These are phyloP conservation scores for Starmerella tilneyi DNA, from an alignment of 805 yeast species.

Conservation along the genomic window DNA sequence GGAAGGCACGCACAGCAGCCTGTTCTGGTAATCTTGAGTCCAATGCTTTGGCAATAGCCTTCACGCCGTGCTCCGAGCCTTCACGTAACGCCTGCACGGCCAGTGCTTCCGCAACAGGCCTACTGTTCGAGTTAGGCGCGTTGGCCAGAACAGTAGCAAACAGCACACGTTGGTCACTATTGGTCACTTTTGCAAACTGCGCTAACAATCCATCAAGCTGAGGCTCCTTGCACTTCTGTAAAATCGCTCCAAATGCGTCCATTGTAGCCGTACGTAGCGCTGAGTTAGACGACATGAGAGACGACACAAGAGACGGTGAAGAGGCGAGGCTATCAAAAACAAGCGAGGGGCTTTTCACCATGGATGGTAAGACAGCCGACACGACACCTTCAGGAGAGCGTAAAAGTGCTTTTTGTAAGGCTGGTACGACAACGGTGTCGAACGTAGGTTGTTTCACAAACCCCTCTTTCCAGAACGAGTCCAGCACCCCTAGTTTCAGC, in stretches of 20 bases:
- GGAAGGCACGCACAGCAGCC: conserved; percentile 29
- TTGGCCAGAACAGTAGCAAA: conserved; percentile 39
- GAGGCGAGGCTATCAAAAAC: conserved; percentile 37
- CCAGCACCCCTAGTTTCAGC: conserved; percentile 17
- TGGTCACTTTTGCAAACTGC: conserved; percentile 47
- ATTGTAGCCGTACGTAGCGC: conserved; percentile 45
- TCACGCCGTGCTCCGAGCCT: conserved; percentile 56
- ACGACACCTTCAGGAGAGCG: conserved; percentile 70
- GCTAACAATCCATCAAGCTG: conserved; percentile 47
- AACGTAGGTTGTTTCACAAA: conserved; percentile 35
- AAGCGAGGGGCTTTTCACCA: conserved; percentile 35
- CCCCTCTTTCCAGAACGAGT: conserved; percentile 7
- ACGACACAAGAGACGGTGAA: conserved; percentile 41
- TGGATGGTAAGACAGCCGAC: conserved; percentile 41
- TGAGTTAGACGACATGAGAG: conserved; percentile 62
- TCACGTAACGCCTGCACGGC: conserved; percentile 57
- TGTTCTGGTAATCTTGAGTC: conserved; percentile 25
- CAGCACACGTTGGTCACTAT: conserved; percentile 54
- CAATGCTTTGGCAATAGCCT: conserved; percentile 41
- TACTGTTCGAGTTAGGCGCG: conserved; percentile 7
- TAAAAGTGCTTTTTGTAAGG: conserved; percentile 60
- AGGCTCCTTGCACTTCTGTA: conserved; percentile 29
- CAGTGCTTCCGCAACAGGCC: conserved; percentile 36
- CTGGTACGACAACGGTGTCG: conserved; percentile 40
- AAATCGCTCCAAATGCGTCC: conserved; percentile 29